Base-by-base conservation (phyloP, 495 filamentous ascomycete species). In the Darksidea phi region DNA sequence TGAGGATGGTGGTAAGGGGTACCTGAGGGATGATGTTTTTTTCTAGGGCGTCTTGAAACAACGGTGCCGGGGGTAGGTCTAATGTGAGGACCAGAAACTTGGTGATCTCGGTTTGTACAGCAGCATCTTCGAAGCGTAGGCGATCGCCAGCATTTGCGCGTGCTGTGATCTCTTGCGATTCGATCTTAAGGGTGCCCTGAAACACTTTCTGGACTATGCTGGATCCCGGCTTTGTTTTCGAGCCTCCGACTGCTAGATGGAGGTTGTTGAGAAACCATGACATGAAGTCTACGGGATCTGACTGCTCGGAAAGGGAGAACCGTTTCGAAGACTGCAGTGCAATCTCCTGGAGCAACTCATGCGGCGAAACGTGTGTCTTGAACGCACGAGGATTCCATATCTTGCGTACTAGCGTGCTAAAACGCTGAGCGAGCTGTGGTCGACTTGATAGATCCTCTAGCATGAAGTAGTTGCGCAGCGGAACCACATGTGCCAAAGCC, bases 381-480 rank as follows among this genome's bases (percentile, higher is more conserved):
- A 99, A 99, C 38, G 94, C 94, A 63, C 88, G 87, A 6, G 91
- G 89, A 64, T 99, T 99, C 94, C 94, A 99, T 58, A 99, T 87
- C 76, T 99, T 99, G 63, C 94, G 88, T 49, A 96, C 86, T 47
- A 99, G 80, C 46, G 92, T 94, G 41, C 88, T 88, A 66, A 94
- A 91, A 26, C 95, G 87, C 70, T 96, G 80, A 13, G 79, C 83
- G 21, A 87, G 73, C 59, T 87, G 80, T 10, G 84, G 81, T 47
- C 77, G 79, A 67, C 36, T 73, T 71, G 79, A 79, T 54, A 91
- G 80, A 60, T 88, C 81, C 74, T 96, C 90, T 3, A 97, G 83
- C 70, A 99, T 86, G 74, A 97, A 86, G 75, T 84, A 97, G 70
- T 97, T 97, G 32, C 95, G 88, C 50, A 99, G 80, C 0, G 95